Evolutionary conservation across 2,329 filamentous ascomycete genomes (phyloP).

Genomic region (Pyricularia sp.): DNA sequence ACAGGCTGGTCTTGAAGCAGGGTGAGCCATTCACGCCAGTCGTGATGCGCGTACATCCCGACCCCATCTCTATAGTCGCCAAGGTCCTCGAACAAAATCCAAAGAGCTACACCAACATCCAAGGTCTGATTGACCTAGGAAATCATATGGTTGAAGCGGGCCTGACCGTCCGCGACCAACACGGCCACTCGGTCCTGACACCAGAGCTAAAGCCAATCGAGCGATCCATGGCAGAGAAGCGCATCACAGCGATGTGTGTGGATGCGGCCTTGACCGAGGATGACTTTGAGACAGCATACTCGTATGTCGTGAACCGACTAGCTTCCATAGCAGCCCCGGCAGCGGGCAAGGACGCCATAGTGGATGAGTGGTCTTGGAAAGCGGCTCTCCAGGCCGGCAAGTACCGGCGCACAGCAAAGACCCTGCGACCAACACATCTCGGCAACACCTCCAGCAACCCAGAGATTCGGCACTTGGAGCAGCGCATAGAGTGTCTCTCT

Average conservation of each 20-base stretch:
- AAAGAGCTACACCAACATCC: slow-evolving; percentile 63
- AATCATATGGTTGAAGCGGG: slow-evolving; percentile 55
- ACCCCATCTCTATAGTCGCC: slow-evolving; percentile 63
- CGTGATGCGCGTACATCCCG: slow-evolving; percentile 64
- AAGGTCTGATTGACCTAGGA: slow-evolving; percentile 63
- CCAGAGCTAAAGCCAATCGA: slow-evolving; percentile 18
- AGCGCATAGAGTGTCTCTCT: slow-evolving; percentile 71
- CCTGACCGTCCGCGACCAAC: slow-evolving; percentile 26
- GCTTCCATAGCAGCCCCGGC: slow-evolving; percentile 8
- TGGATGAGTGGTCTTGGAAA: slow-evolving; percentile 66
- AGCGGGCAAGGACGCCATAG: slow-evolving; percentile 4
- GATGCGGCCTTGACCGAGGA: slow-evolving; percentile 67
- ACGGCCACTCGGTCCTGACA: slow-evolving; percentile 14
- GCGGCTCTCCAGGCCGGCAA: slow-evolving; percentile 72
- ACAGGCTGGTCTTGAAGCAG: slow-evolving; percentile 69
- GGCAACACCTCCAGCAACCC: slow-evolving; percentile 50
- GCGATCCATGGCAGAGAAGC: slow-evolving; percentile 41
- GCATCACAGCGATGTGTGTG: slow-evolving; percentile 72
- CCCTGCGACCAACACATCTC: slow-evolving; percentile 35
- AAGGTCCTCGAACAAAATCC: slow-evolving; percentile 70
- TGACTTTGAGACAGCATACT: slow-evolving; percentile 81
- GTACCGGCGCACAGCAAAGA: slow-evolving; percentile 49
- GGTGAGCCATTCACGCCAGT: slow-evolving; percentile 74
- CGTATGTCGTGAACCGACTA: slow-evolving; percentile 67
- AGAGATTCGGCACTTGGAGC: slow-evolving; percentile 64